A percentile compares a stretch with the other conserved stretches of the same genome.
Evolutionary conservation across 495 filamentous ascomycete species (phyloP).

Genomic region (Talaromyces nanjingensis): DNA sequence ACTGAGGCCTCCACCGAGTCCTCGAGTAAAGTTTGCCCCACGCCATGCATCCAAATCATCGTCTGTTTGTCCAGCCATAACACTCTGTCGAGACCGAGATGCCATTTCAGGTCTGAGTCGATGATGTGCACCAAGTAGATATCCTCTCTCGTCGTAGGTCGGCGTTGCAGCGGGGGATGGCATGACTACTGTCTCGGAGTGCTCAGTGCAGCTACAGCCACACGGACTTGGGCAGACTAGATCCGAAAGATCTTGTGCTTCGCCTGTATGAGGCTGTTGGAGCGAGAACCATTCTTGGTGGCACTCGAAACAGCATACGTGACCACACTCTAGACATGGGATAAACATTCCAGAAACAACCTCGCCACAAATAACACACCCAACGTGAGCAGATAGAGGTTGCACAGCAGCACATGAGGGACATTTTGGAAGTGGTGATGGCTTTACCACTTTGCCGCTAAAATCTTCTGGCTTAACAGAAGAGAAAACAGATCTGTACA

Average conservation of each 20-base stretch:
- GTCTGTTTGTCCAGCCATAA: slow-evolving; percentile 19
- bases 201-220: slow-evolving; percentile 43
- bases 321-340: slow-evolving; percentile 46
- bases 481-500: slow-evolving; percentile 35
- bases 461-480: slow-evolving; percentile 16
- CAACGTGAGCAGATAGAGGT: slow-evolving; percentile 28
- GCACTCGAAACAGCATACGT: slow-evolving; percentile 45
- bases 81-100: slow-evolving; percentile 9
- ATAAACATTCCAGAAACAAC: slow-evolving; percentile 41
- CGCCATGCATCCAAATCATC: slow-evolving; percentile 37
- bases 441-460: slow-evolving; percentile 17
- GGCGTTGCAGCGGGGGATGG: slow-evolving; percentile 1
- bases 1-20: slow-evolving; percentile 37
- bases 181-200: slow-evolving; percentile 13
- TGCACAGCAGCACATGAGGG: slow-evolving; percentile 34
- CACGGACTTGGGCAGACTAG: slow-evolving; percentile 39
- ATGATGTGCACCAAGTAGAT: slow-evolving; percentile 12
- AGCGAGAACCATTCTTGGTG: slow-evolving; percentile 34
- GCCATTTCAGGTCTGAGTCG: slow-evolving; percentile 17
- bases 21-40: slow-evolving; percentile 36
- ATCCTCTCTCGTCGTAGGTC: neutral
- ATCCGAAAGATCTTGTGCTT: neutral
- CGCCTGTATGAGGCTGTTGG: neutral
- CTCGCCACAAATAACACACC: slow-evolving; percentile 42
- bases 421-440: slow-evolving; percentile 18